phyloP scores from a whole-genome alignment of 1,284 basidiomycete genomes.

The Pulveroboletus ridleyi region DNA sequence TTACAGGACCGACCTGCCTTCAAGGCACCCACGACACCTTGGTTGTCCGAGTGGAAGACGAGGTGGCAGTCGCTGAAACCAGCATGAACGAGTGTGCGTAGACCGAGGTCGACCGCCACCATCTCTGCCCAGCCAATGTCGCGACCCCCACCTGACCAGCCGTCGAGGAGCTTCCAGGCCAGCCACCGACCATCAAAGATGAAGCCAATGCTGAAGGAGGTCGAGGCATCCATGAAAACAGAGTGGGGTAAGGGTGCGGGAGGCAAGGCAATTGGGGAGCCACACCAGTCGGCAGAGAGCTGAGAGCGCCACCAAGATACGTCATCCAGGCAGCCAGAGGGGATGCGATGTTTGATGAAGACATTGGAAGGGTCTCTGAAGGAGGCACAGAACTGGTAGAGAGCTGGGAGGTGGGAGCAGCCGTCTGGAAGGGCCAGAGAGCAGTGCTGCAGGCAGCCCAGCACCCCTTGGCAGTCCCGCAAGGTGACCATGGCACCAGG shows the following conservation, averaged over 20 bases:
- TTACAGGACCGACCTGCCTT: too few species aligned
- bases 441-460: too few species aligned
- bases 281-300: not conserved
- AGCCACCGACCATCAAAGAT: not conserved
- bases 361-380: too few species aligned
- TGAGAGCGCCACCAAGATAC: too few species aligned
- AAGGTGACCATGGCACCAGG: too few species aligned
- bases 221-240: not conserved
- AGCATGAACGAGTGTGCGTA: not conserved
- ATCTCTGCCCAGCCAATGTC: not conserved
- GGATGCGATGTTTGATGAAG: too few species aligned
- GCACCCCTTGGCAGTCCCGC: too few species aligned
- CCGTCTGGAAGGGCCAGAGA: too few species aligned
- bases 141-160: accelerated
- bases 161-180: not conserved
- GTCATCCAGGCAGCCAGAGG: too few species aligned
- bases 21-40: not conserved
- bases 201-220: not conserved
- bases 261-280: not conserved
- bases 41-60: not conserved
- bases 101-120: not conserved
- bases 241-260: not conserved
- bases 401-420: too few species aligned
- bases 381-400: too few species aligned
- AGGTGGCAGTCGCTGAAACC: not conserved